Percentiles rank a stretch among this genome's conserved stretches.
phyloP scores from a whole-genome alignment of 78 protist species.

The Guillardia theta region DNA sequence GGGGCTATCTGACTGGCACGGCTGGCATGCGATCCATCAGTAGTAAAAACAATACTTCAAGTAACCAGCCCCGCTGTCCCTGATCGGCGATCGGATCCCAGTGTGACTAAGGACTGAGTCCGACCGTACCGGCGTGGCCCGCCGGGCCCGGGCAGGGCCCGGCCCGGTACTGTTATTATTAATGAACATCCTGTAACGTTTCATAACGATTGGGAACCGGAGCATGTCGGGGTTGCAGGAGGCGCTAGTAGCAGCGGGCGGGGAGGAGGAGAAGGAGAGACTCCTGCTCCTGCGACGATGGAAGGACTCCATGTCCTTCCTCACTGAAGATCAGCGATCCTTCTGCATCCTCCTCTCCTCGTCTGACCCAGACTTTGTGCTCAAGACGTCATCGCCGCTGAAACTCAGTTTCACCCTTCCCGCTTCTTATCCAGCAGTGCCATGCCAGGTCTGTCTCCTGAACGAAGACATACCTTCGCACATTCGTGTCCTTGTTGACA shows the following conservation, averaged over 20 bases:
- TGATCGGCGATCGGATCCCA: no score
- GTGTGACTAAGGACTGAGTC: no score
- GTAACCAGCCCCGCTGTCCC: no score
- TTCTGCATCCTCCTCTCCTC: not conserved
- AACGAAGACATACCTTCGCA: not conserved
- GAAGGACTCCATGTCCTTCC: not conserved
- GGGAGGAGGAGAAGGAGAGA: not conserved
- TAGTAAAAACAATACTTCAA: no score
- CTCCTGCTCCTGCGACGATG: not conserved
- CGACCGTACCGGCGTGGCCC: no score
- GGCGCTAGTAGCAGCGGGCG: not conserved
- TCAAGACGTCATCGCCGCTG: not conserved
- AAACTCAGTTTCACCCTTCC: not conserved
- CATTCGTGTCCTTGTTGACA: not conserved
- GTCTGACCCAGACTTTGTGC: not conserved
- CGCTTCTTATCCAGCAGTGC: not conserved
- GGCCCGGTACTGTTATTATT: no score
- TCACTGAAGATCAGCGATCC: not conserved
- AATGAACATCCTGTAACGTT: no score
- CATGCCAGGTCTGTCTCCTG: not conserved
- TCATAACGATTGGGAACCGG: no score
- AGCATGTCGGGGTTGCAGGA: not conserved
- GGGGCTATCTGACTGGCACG: no score
- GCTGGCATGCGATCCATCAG: no score
- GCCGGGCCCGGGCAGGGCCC: no score